Evolutionary conservation across 164 flowering plant genomes (phyloP).

Genomic region (Vitis rupestris): DNA sequence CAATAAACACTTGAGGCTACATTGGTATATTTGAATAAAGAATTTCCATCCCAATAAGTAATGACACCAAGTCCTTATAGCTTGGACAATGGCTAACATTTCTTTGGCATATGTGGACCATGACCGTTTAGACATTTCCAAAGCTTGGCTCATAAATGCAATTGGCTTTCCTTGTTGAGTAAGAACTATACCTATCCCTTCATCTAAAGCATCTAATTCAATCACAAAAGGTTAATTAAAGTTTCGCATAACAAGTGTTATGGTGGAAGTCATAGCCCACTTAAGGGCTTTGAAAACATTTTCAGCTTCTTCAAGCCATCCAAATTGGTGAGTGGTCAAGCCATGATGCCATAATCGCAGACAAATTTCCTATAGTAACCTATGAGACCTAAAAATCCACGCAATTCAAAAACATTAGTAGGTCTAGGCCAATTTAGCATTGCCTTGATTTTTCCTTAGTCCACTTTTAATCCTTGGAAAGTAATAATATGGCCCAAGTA

Average conservation of each 20-base stretch:
- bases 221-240: too few species aligned
- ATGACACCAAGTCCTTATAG: slow-evolving; percentile 3
- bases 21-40: not conserved
- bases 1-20: not conserved
- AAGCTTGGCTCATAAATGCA: not conserved
- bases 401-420: not conserved
- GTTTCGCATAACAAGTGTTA: not conserved
- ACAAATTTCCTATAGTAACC: slow-evolving; percentile 5
- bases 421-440: not conserved
- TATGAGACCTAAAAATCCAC: slow-evolving; percentile 2
- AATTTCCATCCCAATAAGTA: slow-evolving; percentile 3
- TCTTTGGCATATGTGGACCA: slow-evolving; percentile 4
- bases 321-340: not conserved
- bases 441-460: not conserved
- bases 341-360: not conserved
- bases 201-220: not conserved
- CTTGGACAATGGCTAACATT: slow-evolving; percentile 1
- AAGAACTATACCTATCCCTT: slow-evolving; percentile 4
- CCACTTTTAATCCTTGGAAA: not conserved
- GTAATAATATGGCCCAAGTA: too few species aligned
- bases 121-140: not conserved
- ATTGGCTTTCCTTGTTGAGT: not conserved
- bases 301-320: not conserved
- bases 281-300: not conserved
- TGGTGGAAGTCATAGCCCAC: not conserved